phyloP scores from a whole-genome alignment of 2,329 filamentous ascomycete genomes.

The Pseudovirgaria hyperparasitica region DNA sequence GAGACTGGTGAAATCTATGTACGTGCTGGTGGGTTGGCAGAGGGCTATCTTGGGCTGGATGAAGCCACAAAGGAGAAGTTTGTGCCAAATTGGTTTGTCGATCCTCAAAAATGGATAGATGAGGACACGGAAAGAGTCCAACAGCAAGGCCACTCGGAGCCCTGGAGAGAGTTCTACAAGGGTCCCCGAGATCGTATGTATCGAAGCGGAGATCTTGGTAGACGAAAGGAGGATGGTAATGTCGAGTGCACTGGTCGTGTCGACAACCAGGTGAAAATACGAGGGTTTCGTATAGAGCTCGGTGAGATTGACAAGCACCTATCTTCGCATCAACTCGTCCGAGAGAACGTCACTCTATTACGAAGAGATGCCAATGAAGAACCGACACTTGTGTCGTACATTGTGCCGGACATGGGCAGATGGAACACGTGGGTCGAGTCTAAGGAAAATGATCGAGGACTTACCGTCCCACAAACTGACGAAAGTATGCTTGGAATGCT shows the following conservation, averaged over 20 bases:
- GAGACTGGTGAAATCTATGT: constrained; percentile 79
- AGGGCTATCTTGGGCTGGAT: constrained; percentile 56
- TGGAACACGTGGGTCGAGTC: constrained; percentile 60
- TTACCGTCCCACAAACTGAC: constrained; percentile 28
- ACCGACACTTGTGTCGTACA: constrained; percentile 71
- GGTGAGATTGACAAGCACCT: constrained; percentile 84
- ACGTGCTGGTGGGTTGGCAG: constrained; percentile 69
- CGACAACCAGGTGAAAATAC: constrained; percentile 89
- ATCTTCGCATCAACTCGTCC: constrained; percentile 58
- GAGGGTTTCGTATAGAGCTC: constrained; percentile 90
- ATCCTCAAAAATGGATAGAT: constrained; percentile 55
- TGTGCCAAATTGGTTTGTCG: constrained; percentile 73
- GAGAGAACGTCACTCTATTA: constrained; percentile 77
- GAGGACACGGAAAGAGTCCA: constrained; percentile 43
- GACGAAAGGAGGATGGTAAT: constrained; percentile 56
- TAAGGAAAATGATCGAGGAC: constrained; percentile 24
- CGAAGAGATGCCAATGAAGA: constrained; percentile 77
- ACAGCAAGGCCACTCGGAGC: constrained; percentile 41
- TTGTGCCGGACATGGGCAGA: constrained; percentile 67
- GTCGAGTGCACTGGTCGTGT: constrained; percentile 69
- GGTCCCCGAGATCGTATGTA: constrained; percentile 81
- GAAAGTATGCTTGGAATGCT: constrained; percentile 43
- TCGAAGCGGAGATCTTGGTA: constrained; percentile 73
- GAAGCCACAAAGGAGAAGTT: constrained; percentile 64
- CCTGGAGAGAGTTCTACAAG: constrained; percentile 67